phyloP scores from a whole-genome alignment of 257 asterid species.

The Knoxia roxburghii region DNA sequence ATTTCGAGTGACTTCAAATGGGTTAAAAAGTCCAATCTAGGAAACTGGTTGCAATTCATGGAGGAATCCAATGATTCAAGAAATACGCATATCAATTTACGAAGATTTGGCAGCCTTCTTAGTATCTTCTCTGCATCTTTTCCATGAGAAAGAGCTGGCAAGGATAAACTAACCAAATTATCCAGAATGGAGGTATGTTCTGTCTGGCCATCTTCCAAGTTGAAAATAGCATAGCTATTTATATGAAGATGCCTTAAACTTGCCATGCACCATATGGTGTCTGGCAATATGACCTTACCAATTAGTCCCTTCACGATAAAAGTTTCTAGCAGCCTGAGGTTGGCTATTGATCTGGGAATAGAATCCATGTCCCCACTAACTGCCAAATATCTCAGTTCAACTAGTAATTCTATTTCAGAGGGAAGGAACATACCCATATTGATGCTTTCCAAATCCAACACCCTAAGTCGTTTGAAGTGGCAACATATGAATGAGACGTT shows the following conservation, averaged over 20 bases:
- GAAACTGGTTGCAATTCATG: slow-evolving; percentile 1
- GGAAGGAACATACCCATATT: background rate
- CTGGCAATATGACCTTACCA: background rate
- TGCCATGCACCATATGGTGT: background rate
- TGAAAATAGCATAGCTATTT: background rate
- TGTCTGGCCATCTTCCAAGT: background rate
- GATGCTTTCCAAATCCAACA: slow-evolving; percentile 5
- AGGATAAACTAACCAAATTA: slow-evolving; percentile 3
- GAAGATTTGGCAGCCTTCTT: background rate
- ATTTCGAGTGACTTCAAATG: background rate
- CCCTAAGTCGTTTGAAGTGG: background rate
- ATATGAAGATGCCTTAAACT: slow-evolving; percentile 6
- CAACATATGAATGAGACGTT: background rate
- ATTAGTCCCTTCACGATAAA: background rate
- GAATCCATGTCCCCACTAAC: background rate
- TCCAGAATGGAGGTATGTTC: background rate
- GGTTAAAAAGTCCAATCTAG: background rate
- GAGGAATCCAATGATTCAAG: background rate
- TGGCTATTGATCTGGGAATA: background rate
- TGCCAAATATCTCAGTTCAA: background rate
- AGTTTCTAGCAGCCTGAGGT: background rate
- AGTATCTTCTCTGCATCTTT: background rate
- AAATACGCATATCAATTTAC: background rate
- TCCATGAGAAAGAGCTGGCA: background rate
- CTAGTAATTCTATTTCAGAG: background rate